Base-by-base conservation (phyloP, 495 filamentous ascomycete species). In the Neurospora tetraspora region DNA sequence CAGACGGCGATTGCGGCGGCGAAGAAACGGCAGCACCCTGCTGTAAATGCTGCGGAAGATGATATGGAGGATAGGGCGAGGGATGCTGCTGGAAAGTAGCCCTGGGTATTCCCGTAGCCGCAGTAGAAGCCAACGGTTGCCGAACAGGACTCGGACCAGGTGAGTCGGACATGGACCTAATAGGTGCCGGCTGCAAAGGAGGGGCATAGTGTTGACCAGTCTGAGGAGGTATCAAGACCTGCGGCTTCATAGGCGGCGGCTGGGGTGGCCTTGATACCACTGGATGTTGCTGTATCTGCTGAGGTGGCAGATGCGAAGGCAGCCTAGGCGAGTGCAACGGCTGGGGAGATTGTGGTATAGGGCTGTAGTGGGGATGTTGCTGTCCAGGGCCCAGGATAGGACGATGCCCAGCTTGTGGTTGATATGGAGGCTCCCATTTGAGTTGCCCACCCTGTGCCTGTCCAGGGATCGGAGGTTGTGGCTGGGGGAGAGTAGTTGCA, bases 381-480 rank as follows among this genome's bases (percentile, higher is more conserved):
- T 71, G 79, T 59, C 40, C 70, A 39, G 59, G 53, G 53, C 53
- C 27, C 53, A 65, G 9, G 14, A 34, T 65, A 65, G 53, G 23
- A 36, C 53, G 53, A 65, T 65, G 53, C 3, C 53, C 53, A 10
- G 72, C 69, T 53, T 74, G 72, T 65, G 79, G 82, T 70, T 85
- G 85, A 70, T 87, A 88, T 9, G 80, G 84, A 8, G 82, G 83
- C 71, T 88, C 86, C 85, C 85, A 86, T 76, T 84, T 85, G 68
- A 84, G 77, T 37, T 79, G 73, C 6, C 76, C 78, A 40, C 53
- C 53, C 14, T 65, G 53, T 36, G 53, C 12, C 27, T 61, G 53
- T 61, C 53, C 53, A 18, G 53, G 27, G 14, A 61, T 61, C 23
- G 27, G 27, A 18, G 53, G 53, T 18, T 65, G 53, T 18, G 53